Percentiles rank a stretch among this genome's conserved stretches.
Evolutionary conservation across 139 green algal genomes (phyloP).

Genomic region (Pleodorina starrii): DNA sequence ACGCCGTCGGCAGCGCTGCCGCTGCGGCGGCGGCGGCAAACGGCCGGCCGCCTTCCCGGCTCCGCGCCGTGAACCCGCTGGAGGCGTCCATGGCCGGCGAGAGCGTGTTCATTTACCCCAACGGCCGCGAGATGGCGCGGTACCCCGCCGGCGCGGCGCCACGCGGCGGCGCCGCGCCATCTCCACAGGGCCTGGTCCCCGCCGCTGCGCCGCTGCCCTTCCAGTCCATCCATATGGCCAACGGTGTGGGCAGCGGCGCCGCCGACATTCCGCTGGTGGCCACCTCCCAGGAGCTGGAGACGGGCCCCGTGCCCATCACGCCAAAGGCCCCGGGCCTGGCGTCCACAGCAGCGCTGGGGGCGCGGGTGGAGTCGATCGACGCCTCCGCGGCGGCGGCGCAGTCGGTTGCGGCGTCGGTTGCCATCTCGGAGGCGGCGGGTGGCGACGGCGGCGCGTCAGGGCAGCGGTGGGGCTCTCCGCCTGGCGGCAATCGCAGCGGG

Average conservation of each 20-base stretch:
- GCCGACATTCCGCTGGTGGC: neutral
- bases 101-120: conserved; percentile 64
- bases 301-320: conserved; percentile 22
- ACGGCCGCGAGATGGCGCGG: conserved; percentile 36
- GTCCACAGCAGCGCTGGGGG: neutral
- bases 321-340: neutral
- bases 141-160: neutral
- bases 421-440: too few relatives aligned
- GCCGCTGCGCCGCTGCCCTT: neutral
- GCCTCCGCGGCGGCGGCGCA: neutral
- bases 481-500: neutral
- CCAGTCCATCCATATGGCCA: conserved; percentile 14
- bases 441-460: neutral
- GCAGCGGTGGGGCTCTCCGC: too few relatives aligned
- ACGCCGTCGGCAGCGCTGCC: neutral
- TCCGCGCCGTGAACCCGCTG: conserved; percentile 61
- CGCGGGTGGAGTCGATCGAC: neutral
- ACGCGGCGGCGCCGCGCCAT: neutral
- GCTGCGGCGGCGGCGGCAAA: neutral
- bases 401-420: too few relatives aligned
- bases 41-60: conserved; percentile 41
- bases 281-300: conserved; percentile 2
- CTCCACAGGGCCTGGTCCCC: neutral
- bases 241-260: neutral
- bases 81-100: conserved; percentile 64